Base-by-base conservation (phyloP, 768 basidiomycete genomes). In the Dentipellis sp. region DNA sequence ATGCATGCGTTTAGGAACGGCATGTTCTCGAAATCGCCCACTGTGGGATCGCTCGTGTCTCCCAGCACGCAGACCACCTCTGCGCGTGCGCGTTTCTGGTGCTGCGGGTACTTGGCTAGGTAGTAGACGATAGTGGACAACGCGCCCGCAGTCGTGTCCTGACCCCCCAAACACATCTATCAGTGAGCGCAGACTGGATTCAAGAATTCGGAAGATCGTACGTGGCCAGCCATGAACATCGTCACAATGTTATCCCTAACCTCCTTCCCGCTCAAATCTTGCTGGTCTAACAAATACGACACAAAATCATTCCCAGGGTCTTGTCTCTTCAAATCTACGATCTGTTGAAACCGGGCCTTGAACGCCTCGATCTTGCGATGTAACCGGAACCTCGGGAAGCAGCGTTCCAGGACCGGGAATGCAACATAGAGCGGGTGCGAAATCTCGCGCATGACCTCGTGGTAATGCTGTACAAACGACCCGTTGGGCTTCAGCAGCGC, bases 301-400 rank as follows among this genome's bases (percentile, higher is more conserved):
- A 56, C 39, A 8, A 59, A 47, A 39, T 59, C 58, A 19, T 56
- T 53, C 5, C 58, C 58, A 16, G 51, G 58, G n/a, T 50, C 50
- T 11, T 21, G 12, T 7, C 52, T 36, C 55, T 59, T 59, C 46
- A 56, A 40, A 37, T 59, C 17, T 14, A 59, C n/a, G 36, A 59
- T 34, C 23, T 29, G 23, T 17, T 38, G 35, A 19, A 45, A 45
- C 12, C 42, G 14, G 10, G n/a, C 19, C 42, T 19, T 14, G 42
- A 45, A 16, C n/a, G 37, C 55, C 48, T 37, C 56, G 14, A 45
- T 7, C 16, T 19, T n/a, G 42, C n/a, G 19, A 9, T 9, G 59
- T 19, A 56, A 49, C 14, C 37, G 16, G 9, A 22, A 42, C 4
- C 59, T 52, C 6, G 56, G 59, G 22, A 56, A 46, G 52, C 35